These are phyloP conservation scores for Xylaria nigripes DNA, from an alignment of 495 filamentous ascomycete species.

Conservation along the genomic window DNA sequence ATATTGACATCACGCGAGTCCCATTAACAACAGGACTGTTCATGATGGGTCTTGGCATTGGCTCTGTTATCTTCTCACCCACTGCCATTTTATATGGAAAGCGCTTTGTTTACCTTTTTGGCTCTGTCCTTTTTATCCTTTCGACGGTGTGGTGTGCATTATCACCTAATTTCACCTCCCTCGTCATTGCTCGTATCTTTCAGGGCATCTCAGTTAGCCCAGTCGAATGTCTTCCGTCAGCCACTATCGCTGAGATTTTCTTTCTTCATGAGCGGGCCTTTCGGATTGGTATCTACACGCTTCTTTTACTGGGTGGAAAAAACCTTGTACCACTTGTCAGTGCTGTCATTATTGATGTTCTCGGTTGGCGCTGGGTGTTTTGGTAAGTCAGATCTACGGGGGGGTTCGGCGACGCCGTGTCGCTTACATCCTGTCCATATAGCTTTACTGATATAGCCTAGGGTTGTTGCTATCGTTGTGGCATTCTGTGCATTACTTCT, in stretches of 20 bases:
- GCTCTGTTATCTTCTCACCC: conserved; percentile 74
- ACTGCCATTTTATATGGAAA: conserved; percentile 91
- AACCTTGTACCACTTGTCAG: conserved; percentile 84
- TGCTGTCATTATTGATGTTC: conserved; percentile 69
- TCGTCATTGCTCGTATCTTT: conserved; percentile 76
- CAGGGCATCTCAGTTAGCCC: conserved; percentile 83
- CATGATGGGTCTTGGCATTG: conserved; percentile 89
- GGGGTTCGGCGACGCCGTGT: background rate
- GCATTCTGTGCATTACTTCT: conserved; percentile 64
- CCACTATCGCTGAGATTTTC: conserved; percentile 94
- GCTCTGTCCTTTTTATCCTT: conserved; percentile 64
- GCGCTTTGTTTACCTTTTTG: conserved; percentile 79
- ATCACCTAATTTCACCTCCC: conserved; percentile 69
- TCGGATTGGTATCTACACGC: conserved; percentile 89
- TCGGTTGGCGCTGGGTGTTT: conserved; percentile 90
- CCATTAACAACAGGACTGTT: conserved; percentile 88
- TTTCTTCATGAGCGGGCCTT: conserved; percentile 93
- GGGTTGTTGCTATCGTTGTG: conserved; percentile 81
- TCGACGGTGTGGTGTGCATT: conserved; percentile 81
- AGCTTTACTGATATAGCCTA: conserved; percentile 18
- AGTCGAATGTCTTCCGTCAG: conserved; percentile 90
- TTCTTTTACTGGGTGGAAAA: conserved; percentile 84
- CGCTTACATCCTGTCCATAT: background rate
- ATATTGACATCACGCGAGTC: conserved; percentile 63
- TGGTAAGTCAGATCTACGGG: conserved; percentile 46